These are phyloP conservation scores for Posidonia oceanica DNA, from an alignment of 116 monocot genomes.

Conservation along the genomic window DNA sequence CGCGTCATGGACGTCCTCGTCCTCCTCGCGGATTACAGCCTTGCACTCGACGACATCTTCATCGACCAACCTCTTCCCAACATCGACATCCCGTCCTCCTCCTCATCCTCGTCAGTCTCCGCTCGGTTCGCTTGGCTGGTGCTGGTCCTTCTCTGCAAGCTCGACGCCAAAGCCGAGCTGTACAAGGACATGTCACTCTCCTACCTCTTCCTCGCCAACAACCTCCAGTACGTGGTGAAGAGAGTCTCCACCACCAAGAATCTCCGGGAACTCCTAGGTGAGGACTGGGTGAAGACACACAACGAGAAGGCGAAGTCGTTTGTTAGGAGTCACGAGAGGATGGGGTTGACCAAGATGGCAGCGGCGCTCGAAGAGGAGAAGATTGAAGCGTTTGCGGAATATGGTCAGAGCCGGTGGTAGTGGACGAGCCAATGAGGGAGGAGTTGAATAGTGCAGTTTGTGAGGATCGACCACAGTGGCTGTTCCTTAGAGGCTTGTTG, in stretches of 20 bases:
- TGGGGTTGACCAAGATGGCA: conserved; percentile 18
- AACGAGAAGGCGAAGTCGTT: conserved; percentile 19
- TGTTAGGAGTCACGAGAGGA: conserved; percentile 22
- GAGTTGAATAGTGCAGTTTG: conserved; percentile 16
- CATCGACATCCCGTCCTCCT: not conserved
- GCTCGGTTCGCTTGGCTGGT: conserved; percentile 34
- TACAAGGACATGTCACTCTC: conserved; percentile 30
- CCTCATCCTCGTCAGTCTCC: not conserved
- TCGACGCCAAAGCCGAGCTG: conserved; percentile 37
- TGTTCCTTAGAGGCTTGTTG: conserved; percentile 14
- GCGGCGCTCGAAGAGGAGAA: not conserved
- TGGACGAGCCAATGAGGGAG: conserved; percentile 22
- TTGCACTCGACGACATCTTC: conserved; percentile 25
- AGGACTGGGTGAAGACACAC: conserved; percentile 34
- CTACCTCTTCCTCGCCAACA: conserved; percentile 65
- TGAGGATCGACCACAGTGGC: conserved; percentile 15
- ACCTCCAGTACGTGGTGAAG: conserved; percentile 37
- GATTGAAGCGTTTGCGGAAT: conserved; percentile 12
- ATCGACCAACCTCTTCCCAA: conserved; percentile 2
- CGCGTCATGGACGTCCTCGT: conserved; percentile 46
- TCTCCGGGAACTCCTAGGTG: conserved; percentile 26
- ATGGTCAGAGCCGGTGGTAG: conserved; percentile 14
- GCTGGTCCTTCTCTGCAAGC: conserved; percentile 41
- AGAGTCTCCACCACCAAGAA: conserved; percentile 18
- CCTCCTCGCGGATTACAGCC: conserved; percentile 39